These are phyloP conservation scores for Dryas integrifolia DNA, from an alignment of 331 rosid species.

Conservation along the genomic window DNA sequence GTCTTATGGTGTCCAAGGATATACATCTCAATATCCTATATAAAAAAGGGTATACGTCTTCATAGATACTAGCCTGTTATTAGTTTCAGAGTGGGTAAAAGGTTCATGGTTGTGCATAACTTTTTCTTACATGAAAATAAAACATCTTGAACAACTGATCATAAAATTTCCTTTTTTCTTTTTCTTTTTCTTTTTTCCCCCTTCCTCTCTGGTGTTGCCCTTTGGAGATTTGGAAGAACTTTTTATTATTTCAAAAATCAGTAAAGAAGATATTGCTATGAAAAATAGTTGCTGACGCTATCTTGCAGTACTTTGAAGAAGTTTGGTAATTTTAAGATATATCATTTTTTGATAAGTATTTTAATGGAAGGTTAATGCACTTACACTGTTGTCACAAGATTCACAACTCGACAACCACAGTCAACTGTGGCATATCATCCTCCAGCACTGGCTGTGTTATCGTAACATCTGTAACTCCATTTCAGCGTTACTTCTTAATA, in stretches of 20 bases:
- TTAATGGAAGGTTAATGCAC: not conserved
- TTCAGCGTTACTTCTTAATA: not conserved
- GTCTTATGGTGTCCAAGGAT: not conserved
- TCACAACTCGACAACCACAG: not conserved
- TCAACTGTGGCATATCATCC: not conserved
- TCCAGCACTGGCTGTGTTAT: not conserved
- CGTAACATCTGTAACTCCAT: constrained; percentile 6
- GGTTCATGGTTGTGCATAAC: not conserved
- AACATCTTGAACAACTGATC: not conserved
- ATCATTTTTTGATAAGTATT: not conserved
- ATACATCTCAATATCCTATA: not conserved
- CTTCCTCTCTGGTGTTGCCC: not conserved
- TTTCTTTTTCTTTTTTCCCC: not conserved
- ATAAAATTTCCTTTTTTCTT: not conserved
- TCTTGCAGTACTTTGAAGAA: not conserved
- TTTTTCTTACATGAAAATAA: not conserved
- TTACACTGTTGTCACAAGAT: constrained; percentile 2
- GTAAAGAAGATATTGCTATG: not conserved
- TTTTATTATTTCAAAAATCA: not conserved
- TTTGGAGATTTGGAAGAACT: not conserved
- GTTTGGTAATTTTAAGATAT: constrained; percentile 1
- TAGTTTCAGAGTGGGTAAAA: not conserved
- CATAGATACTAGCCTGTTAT: not conserved
- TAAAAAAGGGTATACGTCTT: not conserved
- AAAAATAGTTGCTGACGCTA: not conserved